Evolutionary conservation across 2,329 filamentous ascomycete species (phyloP), one percentile per base, ranked within the genome.

Genomic region (Fusarium vanettenii): DNA sequence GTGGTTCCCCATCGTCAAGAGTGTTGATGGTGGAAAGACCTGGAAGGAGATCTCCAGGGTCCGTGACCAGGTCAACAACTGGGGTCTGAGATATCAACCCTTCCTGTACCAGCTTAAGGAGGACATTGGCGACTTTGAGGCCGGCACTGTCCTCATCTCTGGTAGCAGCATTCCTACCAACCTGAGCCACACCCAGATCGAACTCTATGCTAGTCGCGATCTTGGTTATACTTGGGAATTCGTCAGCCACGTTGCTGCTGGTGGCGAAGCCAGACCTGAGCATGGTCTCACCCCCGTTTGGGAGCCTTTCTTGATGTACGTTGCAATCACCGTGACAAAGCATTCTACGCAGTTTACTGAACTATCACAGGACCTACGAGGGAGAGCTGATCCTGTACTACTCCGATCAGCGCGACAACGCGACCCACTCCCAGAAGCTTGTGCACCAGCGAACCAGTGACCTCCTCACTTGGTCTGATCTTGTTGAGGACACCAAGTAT

Each of bases 251-350:
- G 88, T 94, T 52, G 92, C 92, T 1, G 83, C 85, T 2, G 92
- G 92, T 37, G 91, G 91, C n/a, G 86, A 86, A 56, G 91, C 92
- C 3, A 77, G 84, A 0, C 89, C 92, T 4, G 87, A 89, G 77
- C 93, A 94, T 77, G 92, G 90, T 2, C 80, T 90, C 41, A 92
- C 91, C 0, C 91, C 92, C 0, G 90, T 94, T 22, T 94, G 92
- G 92, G 93, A 94, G 80, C 92, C 92, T 0, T 93, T 92, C 80
- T 82, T 94, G 48, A 79, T 90, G 80, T 82, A 67, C 70, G 80
- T 59, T 5, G 1, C 5, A 13, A 3, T 9, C 5, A 18, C 2
- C 7, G 11, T 10, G 18, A 48, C 1, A 25, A 13, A n/a, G 3
- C 0, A n/a, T 10, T 2, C 3, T 5, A 1, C 14, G 8, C 20